Evolutionary conservation across 495 filamentous ascomycete species (phyloP).

Genomic region (Podospora appendiculata): DNA sequence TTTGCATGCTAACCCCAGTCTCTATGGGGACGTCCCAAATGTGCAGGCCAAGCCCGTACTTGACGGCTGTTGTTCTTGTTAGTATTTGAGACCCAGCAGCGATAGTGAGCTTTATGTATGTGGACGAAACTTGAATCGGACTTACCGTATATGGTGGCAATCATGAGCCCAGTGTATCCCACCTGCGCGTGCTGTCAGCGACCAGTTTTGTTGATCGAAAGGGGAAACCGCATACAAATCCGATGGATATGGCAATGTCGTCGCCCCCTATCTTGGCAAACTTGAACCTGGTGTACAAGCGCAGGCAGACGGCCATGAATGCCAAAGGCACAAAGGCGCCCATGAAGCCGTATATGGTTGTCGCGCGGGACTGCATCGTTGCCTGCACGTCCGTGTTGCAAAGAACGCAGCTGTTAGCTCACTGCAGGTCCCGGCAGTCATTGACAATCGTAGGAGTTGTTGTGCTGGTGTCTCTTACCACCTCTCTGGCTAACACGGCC

Average conservation of each 20-base stretch:
- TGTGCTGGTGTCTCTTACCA: too few species aligned
- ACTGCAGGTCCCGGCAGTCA: too few species aligned
- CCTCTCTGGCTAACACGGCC: too few species aligned
- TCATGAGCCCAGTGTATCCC: background rate
- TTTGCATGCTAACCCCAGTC: slow-evolving; percentile 3
- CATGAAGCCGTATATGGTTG: slow-evolving; percentile 3
- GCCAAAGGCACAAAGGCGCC: slow-evolving; percentile 1
- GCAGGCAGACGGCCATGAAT: background rate
- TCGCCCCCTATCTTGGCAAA: background rate
- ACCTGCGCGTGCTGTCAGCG: background rate
- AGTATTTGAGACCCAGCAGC: too few species aligned
- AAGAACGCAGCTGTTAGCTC: too few species aligned
- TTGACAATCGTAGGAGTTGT: too few species aligned
- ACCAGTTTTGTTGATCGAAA: too few species aligned
- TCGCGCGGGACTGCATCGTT: background rate
- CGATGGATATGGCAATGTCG: background rate
- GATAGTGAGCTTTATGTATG: too few species aligned
- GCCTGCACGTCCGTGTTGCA: too few species aligned
- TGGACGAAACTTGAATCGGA: too few species aligned
- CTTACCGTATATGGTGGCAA: background rate
- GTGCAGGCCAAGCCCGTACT: slow-evolving; percentile 1
- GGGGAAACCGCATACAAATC: background rate
- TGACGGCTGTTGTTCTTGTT: background rate
- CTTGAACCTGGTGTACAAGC: background rate
- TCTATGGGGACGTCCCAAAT: background rate